A percentile compares a stretch with the other conserved stretches of the same genome.
Conservation (phyloP, 169 alveolate genomes). For the Blepharisma undulans region DNA sequence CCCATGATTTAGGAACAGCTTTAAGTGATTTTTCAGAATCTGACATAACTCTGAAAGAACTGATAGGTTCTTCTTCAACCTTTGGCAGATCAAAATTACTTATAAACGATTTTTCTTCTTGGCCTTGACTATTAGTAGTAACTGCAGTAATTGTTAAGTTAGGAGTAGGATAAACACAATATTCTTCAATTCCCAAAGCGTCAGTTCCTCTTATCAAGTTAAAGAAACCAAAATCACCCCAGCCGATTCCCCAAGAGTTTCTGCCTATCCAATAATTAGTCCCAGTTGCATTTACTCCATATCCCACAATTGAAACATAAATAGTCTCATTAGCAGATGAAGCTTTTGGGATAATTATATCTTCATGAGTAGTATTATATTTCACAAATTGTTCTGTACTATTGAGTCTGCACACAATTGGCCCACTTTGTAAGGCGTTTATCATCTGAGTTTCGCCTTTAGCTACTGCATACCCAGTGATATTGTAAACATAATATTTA, state of each 20-base stretch:
- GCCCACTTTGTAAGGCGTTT: slow-evolving; percentile 66
- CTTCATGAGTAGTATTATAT: slow-evolving; percentile 62
- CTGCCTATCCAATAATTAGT: slow-evolving; percentile 71
- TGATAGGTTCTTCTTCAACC: slow-evolving; percentile 39
- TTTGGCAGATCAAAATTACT: slow-evolving; percentile 13
- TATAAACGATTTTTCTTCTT: slow-evolving; percentile 15
- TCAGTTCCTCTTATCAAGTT: slow-evolving; percentile 71
- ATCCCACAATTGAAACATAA: slow-evolving; percentile 70
- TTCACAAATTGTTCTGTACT: slow-evolving; percentile 46
- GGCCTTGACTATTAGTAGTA: slow-evolving; percentile 8
- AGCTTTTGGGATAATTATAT: neutral
- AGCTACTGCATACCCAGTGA: slow-evolving; percentile 57
- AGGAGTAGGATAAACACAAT: slow-evolving; percentile 1
- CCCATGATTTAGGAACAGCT: slow-evolving; percentile 54
- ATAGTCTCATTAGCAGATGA: slow-evolving; percentile 25
- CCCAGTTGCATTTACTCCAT: slow-evolving; percentile 77
- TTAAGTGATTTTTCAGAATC: slow-evolving; percentile 52
- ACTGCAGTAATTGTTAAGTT: neutral
- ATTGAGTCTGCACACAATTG: slow-evolving; percentile 71
- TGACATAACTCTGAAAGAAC: slow-evolving; percentile 54
- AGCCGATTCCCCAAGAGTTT: slow-evolving; percentile 88
- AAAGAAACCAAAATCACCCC: slow-evolving; percentile 86
- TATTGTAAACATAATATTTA: slow-evolving; percentile 45
- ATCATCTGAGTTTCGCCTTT: slow-evolving; percentile 69
- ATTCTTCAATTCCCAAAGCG: slow-evolving; percentile 15